A percentile compares a stretch with the other conserved stretches of the same genome.
These are phyloP conservation scores for Berberis thunbergii DNA, from an alignment of 164 flowering plant species.

Conservation along the genomic window DNA sequence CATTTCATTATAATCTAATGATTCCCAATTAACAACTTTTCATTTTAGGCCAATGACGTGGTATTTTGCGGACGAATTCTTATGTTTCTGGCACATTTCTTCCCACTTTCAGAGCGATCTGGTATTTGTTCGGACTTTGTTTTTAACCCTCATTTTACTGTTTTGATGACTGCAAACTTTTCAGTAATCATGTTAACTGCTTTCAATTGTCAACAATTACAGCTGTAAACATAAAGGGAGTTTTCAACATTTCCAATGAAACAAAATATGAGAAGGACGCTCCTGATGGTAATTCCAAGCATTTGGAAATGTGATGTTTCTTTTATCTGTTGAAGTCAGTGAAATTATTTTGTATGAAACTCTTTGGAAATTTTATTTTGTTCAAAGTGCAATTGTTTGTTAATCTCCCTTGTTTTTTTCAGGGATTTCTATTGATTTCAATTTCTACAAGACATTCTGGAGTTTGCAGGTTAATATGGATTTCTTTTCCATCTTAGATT, in stretches of 20 bases:
- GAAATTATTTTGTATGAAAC: no score
- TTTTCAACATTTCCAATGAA: constrained; percentile 93
- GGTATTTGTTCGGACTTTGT: constrained; percentile 32
- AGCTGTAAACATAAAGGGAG: constrained; percentile 99
- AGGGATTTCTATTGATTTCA: constrained; percentile 93
- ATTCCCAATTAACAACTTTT: neutral
- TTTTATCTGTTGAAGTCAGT: no score
- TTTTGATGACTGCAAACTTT: neutral
- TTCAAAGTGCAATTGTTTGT: neutral
- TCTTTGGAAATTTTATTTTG: neutral
- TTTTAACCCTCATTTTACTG: neutral
- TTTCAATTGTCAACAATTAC: constrained; percentile 18
- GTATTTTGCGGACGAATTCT: constrained; percentile 97
- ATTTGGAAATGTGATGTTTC: neutral
- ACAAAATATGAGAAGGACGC: constrained; percentile 95
- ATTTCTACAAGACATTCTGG: constrained; percentile 97
- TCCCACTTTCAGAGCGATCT: constrained; percentile 98
- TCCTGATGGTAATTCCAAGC: constrained; percentile 51
- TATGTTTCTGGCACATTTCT: constrained; percentile 95
- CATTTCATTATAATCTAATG: neutral
- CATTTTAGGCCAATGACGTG: constrained; percentile 89
- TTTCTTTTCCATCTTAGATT: neutral
- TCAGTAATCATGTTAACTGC: neutral
- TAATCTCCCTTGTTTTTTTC: constrained; percentile 10
- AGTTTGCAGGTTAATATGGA: constrained; percentile 72